Percentiles rank a stretch among this genome's conserved stretches.
These are phyloP conservation scores for Neoboletus magnificus DNA, from an alignment of 768 basidiomycete species.

Conservation along the genomic window DNA sequence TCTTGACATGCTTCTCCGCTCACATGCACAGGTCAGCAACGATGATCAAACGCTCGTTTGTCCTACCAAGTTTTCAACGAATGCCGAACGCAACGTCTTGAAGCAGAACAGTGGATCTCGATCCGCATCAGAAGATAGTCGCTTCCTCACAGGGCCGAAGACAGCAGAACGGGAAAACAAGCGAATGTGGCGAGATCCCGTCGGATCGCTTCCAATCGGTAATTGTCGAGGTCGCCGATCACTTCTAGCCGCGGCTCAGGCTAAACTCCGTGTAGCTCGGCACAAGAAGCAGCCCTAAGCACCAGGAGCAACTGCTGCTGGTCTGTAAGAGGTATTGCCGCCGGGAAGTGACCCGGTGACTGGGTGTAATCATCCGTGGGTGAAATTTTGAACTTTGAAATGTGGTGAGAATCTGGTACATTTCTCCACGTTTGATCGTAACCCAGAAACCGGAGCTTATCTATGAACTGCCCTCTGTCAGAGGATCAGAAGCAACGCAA, in stretches of 20 bases:
- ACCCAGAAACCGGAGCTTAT: no score
- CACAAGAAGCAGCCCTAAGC: no score
- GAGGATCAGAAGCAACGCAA: not conserved
- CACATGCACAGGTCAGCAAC: not conserved
- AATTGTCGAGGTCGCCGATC: not conserved
- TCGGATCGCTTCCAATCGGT: not conserved
- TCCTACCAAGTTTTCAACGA: not conserved
- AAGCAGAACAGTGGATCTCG: not conserved
- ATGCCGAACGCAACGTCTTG: not conserved
- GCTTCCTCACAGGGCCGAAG: not conserved
- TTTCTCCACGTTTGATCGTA: no score
- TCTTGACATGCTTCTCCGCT: not conserved
- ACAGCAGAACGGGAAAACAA: not conserved
- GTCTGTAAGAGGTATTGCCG: no score
- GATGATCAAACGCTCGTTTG: not conserved
- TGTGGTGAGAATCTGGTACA: no score
- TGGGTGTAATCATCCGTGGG: no score
- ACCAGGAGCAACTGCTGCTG: no score
- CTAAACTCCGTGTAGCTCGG: no score
- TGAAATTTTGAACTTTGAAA: no score
- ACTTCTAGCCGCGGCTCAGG: no score
- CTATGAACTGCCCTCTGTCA: no score
- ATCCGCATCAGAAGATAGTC: not conserved
- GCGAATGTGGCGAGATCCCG: not conserved
- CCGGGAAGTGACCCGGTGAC: no score